These are phyloP conservation scores for Aspergillus asperescens DNA, from an alignment of 495 filamentous ascomycete genomes.

Conservation along the genomic window DNA sequence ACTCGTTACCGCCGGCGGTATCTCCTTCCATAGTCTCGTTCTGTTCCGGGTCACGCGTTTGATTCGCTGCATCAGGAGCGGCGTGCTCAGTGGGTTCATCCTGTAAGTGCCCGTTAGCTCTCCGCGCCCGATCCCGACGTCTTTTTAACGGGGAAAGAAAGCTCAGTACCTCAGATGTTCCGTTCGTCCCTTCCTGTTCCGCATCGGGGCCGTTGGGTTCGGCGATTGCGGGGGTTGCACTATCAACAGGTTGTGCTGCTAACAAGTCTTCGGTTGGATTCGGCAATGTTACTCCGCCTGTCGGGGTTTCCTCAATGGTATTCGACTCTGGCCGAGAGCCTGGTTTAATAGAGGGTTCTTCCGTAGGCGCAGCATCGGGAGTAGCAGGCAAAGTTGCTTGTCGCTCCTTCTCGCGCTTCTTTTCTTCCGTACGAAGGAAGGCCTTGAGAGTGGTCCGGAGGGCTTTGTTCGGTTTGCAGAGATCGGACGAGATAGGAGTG, in stretches of 20 bases:
- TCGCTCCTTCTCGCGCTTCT: constrained; percentile 65
- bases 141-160: background rate
- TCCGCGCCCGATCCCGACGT: too few species aligned
- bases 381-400: constrained; percentile 28
- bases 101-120: constrained; percentile 4
- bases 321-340: constrained; percentile 20
- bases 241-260: constrained; percentile 12
- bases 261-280: background rate
- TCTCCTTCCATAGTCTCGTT: background rate
- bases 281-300: constrained; percentile 1
- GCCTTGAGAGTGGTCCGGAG: constrained; percentile 84
- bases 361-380: constrained; percentile 19
- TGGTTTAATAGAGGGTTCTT: constrained; percentile 18
- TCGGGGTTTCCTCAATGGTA: constrained; percentile 5
- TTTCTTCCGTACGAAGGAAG: constrained; percentile 80
- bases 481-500: constrained; percentile 71
- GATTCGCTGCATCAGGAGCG: constrained; percentile 2
- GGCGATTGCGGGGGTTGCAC: background rate
- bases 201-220: constrained; percentile 5
- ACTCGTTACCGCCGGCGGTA: constrained; percentile 20
- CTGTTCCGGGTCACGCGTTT: constrained; percentile 8
- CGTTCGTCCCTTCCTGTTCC: constrained; percentile 16
- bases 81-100: constrained; percentile 6
- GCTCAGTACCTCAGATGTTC: constrained; percentile 16
- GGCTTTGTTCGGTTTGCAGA: constrained; percentile 84